phyloP scores from a whole-genome alignment of 208 protist species.

The Crithidia expoeki region DNA sequence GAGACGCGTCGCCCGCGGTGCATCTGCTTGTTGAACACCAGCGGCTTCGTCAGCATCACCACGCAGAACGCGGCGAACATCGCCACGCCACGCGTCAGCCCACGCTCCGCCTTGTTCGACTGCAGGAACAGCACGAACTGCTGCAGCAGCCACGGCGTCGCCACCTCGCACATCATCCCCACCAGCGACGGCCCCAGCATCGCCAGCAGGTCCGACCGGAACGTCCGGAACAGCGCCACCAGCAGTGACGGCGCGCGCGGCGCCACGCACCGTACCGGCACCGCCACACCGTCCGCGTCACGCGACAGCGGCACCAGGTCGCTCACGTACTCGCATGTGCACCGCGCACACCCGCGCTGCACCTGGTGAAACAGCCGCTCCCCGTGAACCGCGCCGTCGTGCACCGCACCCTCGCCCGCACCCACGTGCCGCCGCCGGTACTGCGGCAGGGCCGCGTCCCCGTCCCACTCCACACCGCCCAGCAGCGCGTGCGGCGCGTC shows the following conservation, averaged over 20 bases:
- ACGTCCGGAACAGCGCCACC: slow-evolving; percentile 45
- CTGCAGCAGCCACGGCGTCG: slow-evolving; percentile 63
- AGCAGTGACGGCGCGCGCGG: no score
- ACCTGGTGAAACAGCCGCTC: slow-evolving; percentile 42
- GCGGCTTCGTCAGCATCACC: slow-evolving; percentile 41
- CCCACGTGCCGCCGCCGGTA: slow-evolving; percentile 8
- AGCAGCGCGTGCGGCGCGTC: slow-evolving; percentile 38
- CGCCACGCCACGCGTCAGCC: slow-evolving; percentile 29
- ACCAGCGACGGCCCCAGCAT: slow-evolving; percentile 43
- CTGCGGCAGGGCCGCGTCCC: slow-evolving; percentile 18
- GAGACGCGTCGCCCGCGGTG: slow-evolving; percentile 52
- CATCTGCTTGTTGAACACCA: slow-evolving; percentile 71
- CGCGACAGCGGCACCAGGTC: slow-evolving; percentile 15
- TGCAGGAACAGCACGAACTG: slow-evolving; percentile 51
- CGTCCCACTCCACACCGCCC: slow-evolving; percentile 72
- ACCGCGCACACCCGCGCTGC: not conserved
- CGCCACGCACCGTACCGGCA: not conserved
- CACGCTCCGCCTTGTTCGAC: slow-evolving; percentile 3
- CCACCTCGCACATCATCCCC: slow-evolving; percentile 50
- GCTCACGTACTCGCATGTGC: slow-evolving; percentile 47
- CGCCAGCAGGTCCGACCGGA: slow-evolving; percentile 31
- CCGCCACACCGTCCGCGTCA: slow-evolving; percentile 30
- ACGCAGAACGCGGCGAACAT: slow-evolving; percentile 26
- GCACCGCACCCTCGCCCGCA: slow-evolving; percentile 1
- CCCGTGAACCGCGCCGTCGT: slow-evolving; percentile 50